Conservation (phyloP, 31 red algal genomes). For the Porphyra umbilicalis region DNA sequence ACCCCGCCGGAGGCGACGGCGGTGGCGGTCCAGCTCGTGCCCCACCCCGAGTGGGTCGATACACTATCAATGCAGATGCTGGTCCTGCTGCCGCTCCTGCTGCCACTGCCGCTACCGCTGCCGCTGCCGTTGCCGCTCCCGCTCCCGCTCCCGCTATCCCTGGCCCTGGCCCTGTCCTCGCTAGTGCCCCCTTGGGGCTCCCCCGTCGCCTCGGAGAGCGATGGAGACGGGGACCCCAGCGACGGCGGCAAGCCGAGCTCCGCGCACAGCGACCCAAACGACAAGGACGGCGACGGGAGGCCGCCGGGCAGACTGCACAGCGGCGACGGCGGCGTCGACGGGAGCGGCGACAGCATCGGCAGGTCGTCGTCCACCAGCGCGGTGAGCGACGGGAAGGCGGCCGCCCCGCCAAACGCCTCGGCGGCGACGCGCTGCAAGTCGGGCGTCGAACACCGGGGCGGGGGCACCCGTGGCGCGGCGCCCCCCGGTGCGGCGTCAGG, state of each 20-base stretch:
- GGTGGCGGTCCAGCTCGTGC: no score
- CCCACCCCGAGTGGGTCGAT: no score
- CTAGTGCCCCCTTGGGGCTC: no score
- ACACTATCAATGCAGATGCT: no score
- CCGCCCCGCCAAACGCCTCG: neutral
- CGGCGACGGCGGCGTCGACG: neutral
- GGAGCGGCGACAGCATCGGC: neutral
- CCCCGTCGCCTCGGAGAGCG: no score
- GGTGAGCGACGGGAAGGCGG: neutral
- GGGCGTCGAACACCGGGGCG: neutral
- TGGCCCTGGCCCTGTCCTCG: no score
- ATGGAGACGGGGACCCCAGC: no score
- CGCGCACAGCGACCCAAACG: neutral
- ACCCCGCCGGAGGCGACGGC: no score
- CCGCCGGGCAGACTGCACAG: neutral
- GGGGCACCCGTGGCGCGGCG: neutral
- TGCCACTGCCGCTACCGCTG: neutral
- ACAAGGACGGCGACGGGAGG: neutral
- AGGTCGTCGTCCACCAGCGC: neutral
- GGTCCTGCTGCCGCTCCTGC: no score
- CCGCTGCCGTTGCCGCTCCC: neutral
- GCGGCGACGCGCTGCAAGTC: neutral
- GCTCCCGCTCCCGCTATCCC: no score
- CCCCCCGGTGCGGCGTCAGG: no score
- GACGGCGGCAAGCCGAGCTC: neutral